These are phyloP conservation scores for Ophiostoma montium DNA, from an alignment of 2,329 filamentous ascomycete genomes.

Conservation along the genomic window DNA sequence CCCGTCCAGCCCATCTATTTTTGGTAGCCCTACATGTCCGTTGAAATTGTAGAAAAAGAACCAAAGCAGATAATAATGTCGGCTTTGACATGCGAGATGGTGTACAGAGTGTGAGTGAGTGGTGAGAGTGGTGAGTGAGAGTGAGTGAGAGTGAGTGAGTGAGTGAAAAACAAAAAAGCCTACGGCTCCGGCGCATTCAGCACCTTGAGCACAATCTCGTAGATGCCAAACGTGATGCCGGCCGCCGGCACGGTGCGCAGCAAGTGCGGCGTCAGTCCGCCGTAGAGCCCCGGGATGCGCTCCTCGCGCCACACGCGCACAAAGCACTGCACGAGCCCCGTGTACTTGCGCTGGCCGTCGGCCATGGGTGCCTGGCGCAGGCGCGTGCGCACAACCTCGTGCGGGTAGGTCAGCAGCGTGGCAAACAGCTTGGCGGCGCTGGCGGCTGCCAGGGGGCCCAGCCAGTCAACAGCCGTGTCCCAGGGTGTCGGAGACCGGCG, in stretches of 20 bases:
- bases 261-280: constrained; percentile 81
- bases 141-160: background rate
- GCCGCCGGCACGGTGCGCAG: constrained; percentile 83
- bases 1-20: too few relatives aligned
- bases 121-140: background rate
- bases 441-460: constrained; percentile 64
- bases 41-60: too few relatives aligned
- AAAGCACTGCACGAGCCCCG: constrained; percentile 79
- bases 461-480: constrained; percentile 66
- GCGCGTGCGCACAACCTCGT: constrained; percentile 79
- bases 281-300: constrained; percentile 73
- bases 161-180: background rate
- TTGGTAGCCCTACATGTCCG: too few relatives aligned
- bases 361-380: constrained; percentile 70
- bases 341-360: constrained; percentile 67
- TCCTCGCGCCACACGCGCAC: constrained; percentile 78
- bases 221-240: constrained; percentile 95
- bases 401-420: constrained; percentile 75
- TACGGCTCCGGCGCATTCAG: constrained; percentile 10
- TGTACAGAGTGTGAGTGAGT: too few relatives aligned
- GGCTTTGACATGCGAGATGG: too few relatives aligned
- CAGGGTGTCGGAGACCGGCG: constrained; percentile 50
- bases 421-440: constrained; percentile 78
- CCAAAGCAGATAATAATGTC: too few relatives aligned
- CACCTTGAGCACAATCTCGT: constrained; percentile 26